Evolutionary conservation across 345 rosid genomes (phyloP).

Genomic region (Clausena lansium): DNA sequence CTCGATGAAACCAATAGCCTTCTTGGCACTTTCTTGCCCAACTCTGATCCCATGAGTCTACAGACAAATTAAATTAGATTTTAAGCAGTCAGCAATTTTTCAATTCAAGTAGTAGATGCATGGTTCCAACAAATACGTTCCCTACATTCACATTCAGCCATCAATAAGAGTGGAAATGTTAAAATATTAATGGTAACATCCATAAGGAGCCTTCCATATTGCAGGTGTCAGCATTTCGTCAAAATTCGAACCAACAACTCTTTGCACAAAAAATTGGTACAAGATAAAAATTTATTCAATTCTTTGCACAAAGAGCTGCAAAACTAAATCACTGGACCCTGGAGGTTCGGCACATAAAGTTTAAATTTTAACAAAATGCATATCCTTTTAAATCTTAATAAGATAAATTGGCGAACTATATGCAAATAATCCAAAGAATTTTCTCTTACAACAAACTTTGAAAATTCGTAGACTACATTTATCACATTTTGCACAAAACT

Average conservation of each 20-base stretch:
- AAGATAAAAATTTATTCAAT: not conserved
- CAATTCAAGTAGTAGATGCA: not conserved
- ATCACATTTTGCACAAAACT: not conserved
- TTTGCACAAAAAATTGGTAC: not conserved
- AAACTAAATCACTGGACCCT: no score
- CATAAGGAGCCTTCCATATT: no score
- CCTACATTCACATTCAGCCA: not conserved
- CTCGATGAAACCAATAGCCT: constrained; percentile 80
- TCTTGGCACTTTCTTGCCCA: constrained; percentile 69
- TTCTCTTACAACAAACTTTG: not conserved
- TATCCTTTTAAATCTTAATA: not conserved
- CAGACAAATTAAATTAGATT: constrained; percentile 6
- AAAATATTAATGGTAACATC: not conserved
- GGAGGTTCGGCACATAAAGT: no score
- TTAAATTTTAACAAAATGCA: no score
- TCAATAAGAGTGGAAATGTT: not conserved
- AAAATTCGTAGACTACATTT: not conserved
- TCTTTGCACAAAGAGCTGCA: not conserved
- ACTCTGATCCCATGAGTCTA: constrained; percentile 81
- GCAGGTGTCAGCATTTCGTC: not conserved
- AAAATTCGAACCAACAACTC: not conserved
- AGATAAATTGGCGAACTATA: not conserved
- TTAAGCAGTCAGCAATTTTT: constrained; percentile 11
- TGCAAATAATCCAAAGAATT: not conserved
- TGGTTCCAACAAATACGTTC: not conserved